Evolutionary conservation across 2,329 filamentous ascomycete species (phyloP).

Genomic region (Phoma sp.): DNA sequence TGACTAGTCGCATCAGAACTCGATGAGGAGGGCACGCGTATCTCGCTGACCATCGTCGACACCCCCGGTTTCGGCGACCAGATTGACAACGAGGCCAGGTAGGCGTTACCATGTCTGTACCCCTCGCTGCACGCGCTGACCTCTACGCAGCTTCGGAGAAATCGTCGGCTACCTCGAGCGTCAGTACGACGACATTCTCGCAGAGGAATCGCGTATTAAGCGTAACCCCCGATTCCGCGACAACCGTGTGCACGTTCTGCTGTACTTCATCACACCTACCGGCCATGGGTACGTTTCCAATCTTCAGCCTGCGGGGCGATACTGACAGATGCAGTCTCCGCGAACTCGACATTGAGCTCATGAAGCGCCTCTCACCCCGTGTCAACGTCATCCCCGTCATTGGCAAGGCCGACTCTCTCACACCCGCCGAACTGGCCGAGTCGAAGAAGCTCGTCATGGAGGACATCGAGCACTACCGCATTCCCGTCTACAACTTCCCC

Average conservation of each 20-base stretch:
- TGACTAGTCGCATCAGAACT: constrained; percentile 64
- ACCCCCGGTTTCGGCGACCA: constrained; percentile 98
- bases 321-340: constrained; percentile 71
- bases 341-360: constrained; percentile 98
- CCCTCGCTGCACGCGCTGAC: constrained; percentile 22
- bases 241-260: constrained; percentile 96
- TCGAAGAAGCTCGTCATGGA: constrained; percentile 99
- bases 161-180: constrained; percentile 98
- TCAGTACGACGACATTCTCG: constrained; percentile 99
- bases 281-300: constrained; percentile 77
- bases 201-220: constrained; percentile 99
- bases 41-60: constrained; percentile 97
- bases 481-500: constrained; percentile 99
- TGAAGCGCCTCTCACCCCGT: constrained; percentile 97
- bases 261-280: constrained; percentile 99
- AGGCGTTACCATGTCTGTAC: constrained; percentile 40
- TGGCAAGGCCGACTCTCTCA: constrained; percentile 96
- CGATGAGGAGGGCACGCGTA: constrained; percentile 97
- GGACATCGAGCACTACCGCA: constrained; percentile 99
- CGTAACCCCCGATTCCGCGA: constrained; percentile 99
- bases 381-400: constrained; percentile 99
- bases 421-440: constrained; percentile 93
- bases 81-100: constrained; percentile 99
- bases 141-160: constrained; percentile 80
- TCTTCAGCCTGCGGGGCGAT: not conserved